phyloP scores from a whole-genome alignment of 2,329 filamentous ascomycete genomes.

The Calonectria ilicicola region DNA sequence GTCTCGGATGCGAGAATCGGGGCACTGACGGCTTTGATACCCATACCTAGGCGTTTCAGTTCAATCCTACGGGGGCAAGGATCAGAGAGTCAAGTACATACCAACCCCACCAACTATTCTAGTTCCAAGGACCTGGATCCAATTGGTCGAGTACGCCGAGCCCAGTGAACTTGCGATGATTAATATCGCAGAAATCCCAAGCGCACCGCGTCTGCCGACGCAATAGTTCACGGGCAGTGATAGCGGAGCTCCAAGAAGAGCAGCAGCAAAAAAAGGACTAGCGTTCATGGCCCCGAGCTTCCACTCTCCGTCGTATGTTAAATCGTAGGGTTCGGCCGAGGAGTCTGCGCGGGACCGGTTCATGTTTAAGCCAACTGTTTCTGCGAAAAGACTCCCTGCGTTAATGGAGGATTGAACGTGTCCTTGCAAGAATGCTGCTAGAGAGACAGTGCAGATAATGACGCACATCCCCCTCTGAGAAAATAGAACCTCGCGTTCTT shows the following conservation, averaged over 20 bases:
- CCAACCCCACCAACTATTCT: conserved; percentile 39
- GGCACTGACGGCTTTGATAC: conserved; percentile 61
- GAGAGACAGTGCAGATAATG: conserved; percentile 49
- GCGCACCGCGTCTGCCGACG: conserved; percentile 52
- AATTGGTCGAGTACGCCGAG: conserved; percentile 46
- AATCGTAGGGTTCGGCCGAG: not conserved
- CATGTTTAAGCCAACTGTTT: conserved; percentile 28
- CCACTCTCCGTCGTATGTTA: conserved; percentile 13
- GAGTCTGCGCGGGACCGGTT: not conserved
- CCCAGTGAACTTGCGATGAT: conserved; percentile 54
- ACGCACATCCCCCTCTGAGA: conserved; percentile 31
- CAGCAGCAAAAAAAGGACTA: conserved; percentile 51
- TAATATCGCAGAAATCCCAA: conserved; percentile 51
- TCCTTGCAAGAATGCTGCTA: conserved; percentile 57
- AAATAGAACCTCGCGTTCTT: conserved; percentile 9
- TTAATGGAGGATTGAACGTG: conserved; percentile 57
- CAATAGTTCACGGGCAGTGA: conserved; percentile 53
- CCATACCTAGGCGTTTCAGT: conserved; percentile 51
- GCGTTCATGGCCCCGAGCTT: conserved; percentile 50
- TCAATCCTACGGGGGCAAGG: not conserved
- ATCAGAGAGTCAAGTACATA: not conserved
- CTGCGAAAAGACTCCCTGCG: conserved; percentile 48
- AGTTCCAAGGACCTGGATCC: conserved; percentile 47
- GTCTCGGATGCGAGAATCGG: conserved; percentile 61
- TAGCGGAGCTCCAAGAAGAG: conserved; percentile 49